A percentile compares a stretch with the other conserved stretches of the same genome.
Evolutionary conservation across 345 rosid species (phyloP).

Genomic region (Adansonia digitata): DNA sequence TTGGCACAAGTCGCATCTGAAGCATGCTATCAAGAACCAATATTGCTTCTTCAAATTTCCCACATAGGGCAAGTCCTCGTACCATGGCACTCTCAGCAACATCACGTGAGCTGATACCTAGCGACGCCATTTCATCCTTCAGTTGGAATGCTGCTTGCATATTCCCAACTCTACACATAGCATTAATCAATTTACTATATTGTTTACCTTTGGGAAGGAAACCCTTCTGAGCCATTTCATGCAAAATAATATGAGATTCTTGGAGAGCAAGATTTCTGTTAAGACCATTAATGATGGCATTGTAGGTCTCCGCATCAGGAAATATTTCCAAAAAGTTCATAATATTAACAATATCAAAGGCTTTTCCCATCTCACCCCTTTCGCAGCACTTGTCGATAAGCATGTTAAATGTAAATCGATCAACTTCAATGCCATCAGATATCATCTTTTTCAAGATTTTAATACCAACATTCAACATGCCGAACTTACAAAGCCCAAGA

Average conservation of each 20-base stretch:
- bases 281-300: constrained; percentile 42
- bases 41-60: constrained; percentile 73
- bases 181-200: constrained; percentile 52
- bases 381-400: constrained; percentile 53
- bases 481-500: constrained; percentile 59
- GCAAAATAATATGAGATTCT: constrained; percentile 52
- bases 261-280: constrained; percentile 43
- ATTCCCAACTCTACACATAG: constrained; percentile 63
- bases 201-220: constrained; percentile 38
- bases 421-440: constrained; percentile 44
- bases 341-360: constrained; percentile 47
- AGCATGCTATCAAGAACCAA: constrained; percentile 60
- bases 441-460: constrained; percentile 57
- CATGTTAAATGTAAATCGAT: constrained; percentile 48
- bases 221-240: constrained; percentile 54
- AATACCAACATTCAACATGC: constrained; percentile 54
- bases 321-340: constrained; percentile 42
- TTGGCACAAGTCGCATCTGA: constrained; percentile 48
- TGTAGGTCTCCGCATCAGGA: constrained; percentile 41
- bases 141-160: constrained; percentile 51
- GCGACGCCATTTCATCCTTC: constrained; percentile 62
- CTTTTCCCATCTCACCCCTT: constrained; percentile 34
- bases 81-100: constrained; percentile 86
- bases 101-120: constrained; percentile 34
- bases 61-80: constrained; percentile 75